phyloP scores from a whole-genome alignment of 371 early-diverging fungal genomes.

The Blakeslea trispora region DNA sequence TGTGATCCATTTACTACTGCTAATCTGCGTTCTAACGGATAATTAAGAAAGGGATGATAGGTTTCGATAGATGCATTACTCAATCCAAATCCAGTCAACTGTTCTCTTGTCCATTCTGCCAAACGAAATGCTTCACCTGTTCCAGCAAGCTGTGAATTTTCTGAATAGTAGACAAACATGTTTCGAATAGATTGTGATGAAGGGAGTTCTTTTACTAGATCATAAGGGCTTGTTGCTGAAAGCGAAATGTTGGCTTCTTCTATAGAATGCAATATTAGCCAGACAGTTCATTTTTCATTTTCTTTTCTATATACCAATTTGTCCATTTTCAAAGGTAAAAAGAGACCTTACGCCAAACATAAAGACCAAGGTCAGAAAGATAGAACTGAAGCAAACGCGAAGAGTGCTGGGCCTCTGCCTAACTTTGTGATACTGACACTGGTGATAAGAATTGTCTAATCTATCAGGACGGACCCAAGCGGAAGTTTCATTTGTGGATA shows the following conservation, averaged over 20 bases:
- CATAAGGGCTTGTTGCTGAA: slow-evolving; percentile 12
- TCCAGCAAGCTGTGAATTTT: slow-evolving; percentile 57
- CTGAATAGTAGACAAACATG: slow-evolving; percentile 45
- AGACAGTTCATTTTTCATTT: no score
- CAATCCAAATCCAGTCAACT: slow-evolving; percentile 55
- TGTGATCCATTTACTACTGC: slow-evolving; percentile 53
- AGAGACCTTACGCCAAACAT: slow-evolving; percentile 13
- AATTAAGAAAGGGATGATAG: slow-evolving; percentile 65
- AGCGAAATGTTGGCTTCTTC: no score
- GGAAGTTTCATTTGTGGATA: no score
- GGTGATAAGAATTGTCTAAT: neutral
- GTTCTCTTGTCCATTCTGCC: slow-evolving; percentile 60
- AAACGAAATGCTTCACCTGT: slow-evolving; percentile 39
- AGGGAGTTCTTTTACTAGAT: slow-evolving; percentile 30
- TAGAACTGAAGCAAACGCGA: slow-evolving; percentile 7
- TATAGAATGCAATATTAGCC: neutral
- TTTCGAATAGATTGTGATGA: slow-evolving; percentile 33
- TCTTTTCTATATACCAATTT: slow-evolving; percentile 5
- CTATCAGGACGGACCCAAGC: slow-evolving; percentile 3
- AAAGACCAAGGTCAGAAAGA: slow-evolving; percentile 7
- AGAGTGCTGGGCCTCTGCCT: slow-evolving; percentile 7
- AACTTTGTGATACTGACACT: neutral
- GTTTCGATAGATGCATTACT: slow-evolving; percentile 50
- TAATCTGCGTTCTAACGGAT: slow-evolving; percentile 55
- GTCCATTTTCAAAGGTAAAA: slow-evolving; percentile 12